Percentiles rank a stretch among this genome's conserved stretches.
Evolutionary conservation across 495 filamentous ascomycete species (phyloP).

Genomic region (Astrocystis sublimbata): DNA sequence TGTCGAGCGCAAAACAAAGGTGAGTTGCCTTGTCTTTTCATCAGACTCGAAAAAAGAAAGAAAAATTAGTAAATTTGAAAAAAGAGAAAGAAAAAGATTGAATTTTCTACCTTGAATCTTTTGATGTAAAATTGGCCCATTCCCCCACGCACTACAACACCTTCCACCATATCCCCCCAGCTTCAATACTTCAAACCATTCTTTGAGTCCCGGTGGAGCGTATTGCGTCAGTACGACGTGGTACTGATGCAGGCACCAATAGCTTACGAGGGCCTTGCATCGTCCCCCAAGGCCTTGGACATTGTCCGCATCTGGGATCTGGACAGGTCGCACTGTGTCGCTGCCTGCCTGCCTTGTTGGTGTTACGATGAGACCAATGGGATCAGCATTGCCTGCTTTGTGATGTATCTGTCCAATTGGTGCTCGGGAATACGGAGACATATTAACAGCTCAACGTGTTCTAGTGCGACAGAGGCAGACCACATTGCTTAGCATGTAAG

Average conservation of each 20-base stretch:
- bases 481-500: constrained; percentile 67
- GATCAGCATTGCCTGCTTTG: constrained; percentile 1
- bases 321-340: constrained; percentile 7
- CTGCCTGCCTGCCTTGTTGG: too few relatives aligned
- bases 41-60: too few relatives aligned
- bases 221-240: constrained; percentile 34
- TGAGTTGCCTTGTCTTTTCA: constrained; percentile 37
- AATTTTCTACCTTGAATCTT: neutral
- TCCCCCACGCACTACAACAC: neutral
- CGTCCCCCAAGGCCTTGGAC: constrained; percentile 21
- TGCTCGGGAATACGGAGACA: constrained; percentile 10
- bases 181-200: constrained; percentile 8
- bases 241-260: constrained; percentile 38
- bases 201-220: constrained; percentile 11
- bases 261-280: constrained; percentile 9
- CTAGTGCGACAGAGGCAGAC: constrained; percentile 59
- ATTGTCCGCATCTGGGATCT: neutral
- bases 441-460: constrained; percentile 18
- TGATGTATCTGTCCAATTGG: constrained; percentile 4
- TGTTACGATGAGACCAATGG: neutral
- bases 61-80: too few relatives aligned
- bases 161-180: constrained; percentile 20
- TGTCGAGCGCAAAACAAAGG: constrained; percentile 71
- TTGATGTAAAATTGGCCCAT: neutral
- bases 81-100: too few relatives aligned